Base-by-base conservation (phyloP, 192 early-diverging fungal species). In the Anaeromyces robustus region DNA sequence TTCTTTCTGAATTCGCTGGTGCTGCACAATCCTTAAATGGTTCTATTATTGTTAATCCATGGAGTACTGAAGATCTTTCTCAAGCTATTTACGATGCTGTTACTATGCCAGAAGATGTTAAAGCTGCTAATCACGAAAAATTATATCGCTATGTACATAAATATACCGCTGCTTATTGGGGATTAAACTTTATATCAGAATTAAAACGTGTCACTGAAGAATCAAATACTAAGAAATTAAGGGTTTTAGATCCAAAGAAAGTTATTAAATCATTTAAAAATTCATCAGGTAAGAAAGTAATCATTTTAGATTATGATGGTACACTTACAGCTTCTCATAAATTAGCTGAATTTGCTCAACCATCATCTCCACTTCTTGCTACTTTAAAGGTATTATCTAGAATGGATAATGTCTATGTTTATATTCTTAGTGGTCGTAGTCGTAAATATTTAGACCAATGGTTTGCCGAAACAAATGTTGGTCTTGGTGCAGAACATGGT, bases 91-190 rank as follows among this genome's bases (percentile, higher is more conserved):
- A 94, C 84, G 93, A 94, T 59, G 98, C 98, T 7, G 93, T 99
- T 29, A 93, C 93, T 0, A 98, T 98, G 98, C 85, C 95, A 2
- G 90, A 94, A 4, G 92, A 93, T 43, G 85, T 90, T 77, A 89
- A 94, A 77, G 90, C 92, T 81, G 84, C 86, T 77, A 97, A 95
- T 87, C 94, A 97, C 83, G 90, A 94, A 81, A 98, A 95, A 85
- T 90, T 99, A 32, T 94, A 90, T 85, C 86, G 91, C n/a, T 98
- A 99, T 86, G 96, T 99, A 6, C 93, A 90, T 30, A 99, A 96
- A 85, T 96, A 97, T 85, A 99, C 98, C 0, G 97, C 98, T 0
- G 95, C 95, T 17, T 95, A 96, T 85, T 99, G 98, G 98, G 98
- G 97, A 30, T 79, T 90, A 31, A 93, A 93, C 59, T 99, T 99